Base-by-base conservation (phyloP, 164 flowering plant species). In the Litsea cubeba region DNA sequence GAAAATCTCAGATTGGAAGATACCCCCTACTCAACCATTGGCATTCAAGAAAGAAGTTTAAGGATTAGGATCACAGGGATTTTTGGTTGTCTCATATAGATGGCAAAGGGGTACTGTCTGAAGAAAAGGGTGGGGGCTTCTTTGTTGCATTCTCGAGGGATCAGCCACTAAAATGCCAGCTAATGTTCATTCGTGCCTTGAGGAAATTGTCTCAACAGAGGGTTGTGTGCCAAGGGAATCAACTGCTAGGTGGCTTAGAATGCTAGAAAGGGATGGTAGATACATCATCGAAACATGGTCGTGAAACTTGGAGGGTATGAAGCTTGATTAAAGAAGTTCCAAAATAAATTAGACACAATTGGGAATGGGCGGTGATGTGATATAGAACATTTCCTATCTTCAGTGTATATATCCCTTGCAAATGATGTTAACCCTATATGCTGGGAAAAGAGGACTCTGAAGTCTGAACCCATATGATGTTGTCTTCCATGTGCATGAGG, bases 251-350 rank as follows among this genome's bases (percentile, higher is more conserved):
- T 89, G 90, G 91, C 83, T 92, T 49, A 82, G 87, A 74, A 68
- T 82, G 25, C 72, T 88, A 82, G 97, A 93, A 75, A 95, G 77
- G 85, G 91, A 88, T 25, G 93, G 99, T 32, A 87, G 77, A 75
- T 93, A 92, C 83, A 85, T 87, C 77, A 97, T 93, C n/a, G 97
- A 95, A 82, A 92, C 97, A 6, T 95, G 99, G 97, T 88, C 94
- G 68, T 93, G 87, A 87, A 26, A 18, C 17, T 3, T 30, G 5
- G 14, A 14, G n/a, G 69, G 3, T 30, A 28, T 65, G 28, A 14
- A 12, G 28, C 14, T 10, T 63, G 28, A 7, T 22, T 60, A 5
- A 60, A 10, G 22, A 60, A 22, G 63, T 22, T 60, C 10, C 66
- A 22, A 54, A 54, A 14, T 18, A 54, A 14, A 54, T 54, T 5